Base-by-base conservation (phyloP, 2,329 filamentous ascomycete species). In the Penicillium sp. region DNA sequence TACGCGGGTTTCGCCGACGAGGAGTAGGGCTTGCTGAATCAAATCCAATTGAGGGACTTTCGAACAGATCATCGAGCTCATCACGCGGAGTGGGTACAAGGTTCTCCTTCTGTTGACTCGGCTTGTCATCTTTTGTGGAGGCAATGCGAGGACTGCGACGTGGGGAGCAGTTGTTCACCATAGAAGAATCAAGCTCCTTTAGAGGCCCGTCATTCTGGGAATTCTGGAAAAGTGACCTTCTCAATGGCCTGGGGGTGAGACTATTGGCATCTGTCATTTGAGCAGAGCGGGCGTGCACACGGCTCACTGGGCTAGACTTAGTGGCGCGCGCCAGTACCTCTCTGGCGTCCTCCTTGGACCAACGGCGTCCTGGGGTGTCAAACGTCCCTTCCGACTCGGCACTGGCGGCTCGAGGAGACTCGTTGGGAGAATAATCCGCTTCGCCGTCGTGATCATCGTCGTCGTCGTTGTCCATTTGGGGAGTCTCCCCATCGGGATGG, bases 61-160 rank as follows among this genome's bases (percentile, higher is more conserved):
- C 86, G 65, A 94, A 92, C 5, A 94, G 80, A 49, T 82, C 79
- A 40, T 85, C 82, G 6, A 89, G 72, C 36, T 83, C 81, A 59
- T 87, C 82, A 38, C 76, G 71, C 21, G 71, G 58, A 10, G 70
- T 67, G 6, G 80, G 78, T 13, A 76, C 78, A 48, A 73, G 73
- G 60, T 87, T 87, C 69, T 87, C 84, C 64, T 87, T 86, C 58
- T 76, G 74, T 58, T 76, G 74, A 53, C 62, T 66, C 61, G 73
- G 72, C 59, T 72, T 76, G 62, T 73, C 70, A 56, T 70, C 72
- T 59, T 69, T 70, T 46, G 70, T 68, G 46, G 71, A 69, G 45
- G 62, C 63, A 55, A 67, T 62, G 45, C 75, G 75, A 55, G 76
- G 75, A 57, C 73, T 76, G 56, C 76, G 71, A 27, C 72, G 82